These are phyloP conservation scores for Phytophthora macrochlamydospora DNA, from an alignment of 352 stramenopile species.

Conservation along the genomic window DNA sequence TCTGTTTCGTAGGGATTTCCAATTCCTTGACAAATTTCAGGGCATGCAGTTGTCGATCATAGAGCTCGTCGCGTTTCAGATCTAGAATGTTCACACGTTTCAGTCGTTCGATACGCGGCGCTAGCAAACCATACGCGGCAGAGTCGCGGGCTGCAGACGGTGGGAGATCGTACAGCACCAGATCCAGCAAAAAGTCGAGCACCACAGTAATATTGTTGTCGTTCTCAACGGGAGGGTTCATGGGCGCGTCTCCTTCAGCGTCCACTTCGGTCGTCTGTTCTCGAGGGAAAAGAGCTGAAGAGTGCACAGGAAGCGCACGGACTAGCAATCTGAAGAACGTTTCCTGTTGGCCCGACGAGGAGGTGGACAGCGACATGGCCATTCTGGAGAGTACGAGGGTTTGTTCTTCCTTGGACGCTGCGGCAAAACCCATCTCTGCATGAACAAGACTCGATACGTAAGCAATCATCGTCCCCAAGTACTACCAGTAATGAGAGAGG, in stretches of 20 bases:
- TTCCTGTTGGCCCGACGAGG: conserved; percentile 56
- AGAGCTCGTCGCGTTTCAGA: conserved; percentile 53
- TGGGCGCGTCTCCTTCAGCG: neutral
- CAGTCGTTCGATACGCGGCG: conserved; percentile 54
- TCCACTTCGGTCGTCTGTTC: neutral
- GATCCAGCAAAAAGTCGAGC: conserved; percentile 76
- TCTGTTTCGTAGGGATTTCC: conserved; percentile 36
- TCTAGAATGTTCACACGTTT: conserved; percentile 48
- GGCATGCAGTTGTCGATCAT: conserved; percentile 59
- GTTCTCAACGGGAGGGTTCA: neutral
- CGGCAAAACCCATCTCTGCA: conserved; percentile 70
- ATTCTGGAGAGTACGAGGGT: conserved; percentile 41
- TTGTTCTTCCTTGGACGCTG: conserved; percentile 48
- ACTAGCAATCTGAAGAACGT: conserved; percentile 70
- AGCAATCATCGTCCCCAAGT: neutral
- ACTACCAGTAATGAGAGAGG: neutral
- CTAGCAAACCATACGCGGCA: conserved; percentile 48
- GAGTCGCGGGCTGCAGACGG: conserved; percentile 10
- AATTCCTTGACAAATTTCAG: conserved; percentile 72
- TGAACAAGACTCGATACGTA: neutral
- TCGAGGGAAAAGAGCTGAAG: conserved; percentile 21
- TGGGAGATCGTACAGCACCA: conserved; percentile 60
- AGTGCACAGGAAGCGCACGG: conserved; percentile 46
- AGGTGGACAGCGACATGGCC: conserved; percentile 32
- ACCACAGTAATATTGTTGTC: conserved; percentile 47